Base-by-base conservation (phyloP, 176 grass and related monocot species). In the Oryza punctata region DNA sequence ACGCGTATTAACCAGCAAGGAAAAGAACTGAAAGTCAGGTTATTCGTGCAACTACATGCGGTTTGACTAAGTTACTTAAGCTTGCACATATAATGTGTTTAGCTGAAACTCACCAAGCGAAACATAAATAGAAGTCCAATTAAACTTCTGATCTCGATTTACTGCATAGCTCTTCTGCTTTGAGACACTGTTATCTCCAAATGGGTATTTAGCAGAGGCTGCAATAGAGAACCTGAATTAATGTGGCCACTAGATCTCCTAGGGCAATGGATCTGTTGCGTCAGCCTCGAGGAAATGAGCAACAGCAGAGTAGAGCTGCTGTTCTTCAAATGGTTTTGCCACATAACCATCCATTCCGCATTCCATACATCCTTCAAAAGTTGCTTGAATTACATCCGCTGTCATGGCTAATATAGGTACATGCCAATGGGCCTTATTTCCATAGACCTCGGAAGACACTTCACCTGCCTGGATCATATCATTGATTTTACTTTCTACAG, bases 311-410 rank as follows among this genome's bases (percentile, higher is more conserved):
- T 92, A 96, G 11, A 92, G 85, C 47, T 91, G 90, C 23, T 89
- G 77, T 75, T 92, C 88, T 82, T 96, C 93, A 72, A 96, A 96
- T 46, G 93, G 93, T 50, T 96, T 96, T 28, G 90, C 82, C 38
- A 95, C 93, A 76, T 92, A 95, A 6, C 85, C 93, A 86, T 95
- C 90, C 93, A 95, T 95, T 59, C 90, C 93, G 35, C 93, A 89
- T 63, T 87, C 57, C 25, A 89, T 59, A 37, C 90, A 92, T 85
- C 80, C 76, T 87, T 92, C 93, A 80, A 87, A 87, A 50, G 88
- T 96, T 21, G 93, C 93, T 79, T 96, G 93, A 82, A 96, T 92
- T 67, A 96, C 90, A 85, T 92, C 93, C 12, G 90, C 93, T 69
- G 93, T 96, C 90, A 96, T 92, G 66, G 93, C 93, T 76, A 96